Evolutionary conservation across 2,329 filamentous ascomycete genomes (phyloP), one percentile per base, ranked within the genome.

Genomic region (Fusarium chaquense): DNA sequence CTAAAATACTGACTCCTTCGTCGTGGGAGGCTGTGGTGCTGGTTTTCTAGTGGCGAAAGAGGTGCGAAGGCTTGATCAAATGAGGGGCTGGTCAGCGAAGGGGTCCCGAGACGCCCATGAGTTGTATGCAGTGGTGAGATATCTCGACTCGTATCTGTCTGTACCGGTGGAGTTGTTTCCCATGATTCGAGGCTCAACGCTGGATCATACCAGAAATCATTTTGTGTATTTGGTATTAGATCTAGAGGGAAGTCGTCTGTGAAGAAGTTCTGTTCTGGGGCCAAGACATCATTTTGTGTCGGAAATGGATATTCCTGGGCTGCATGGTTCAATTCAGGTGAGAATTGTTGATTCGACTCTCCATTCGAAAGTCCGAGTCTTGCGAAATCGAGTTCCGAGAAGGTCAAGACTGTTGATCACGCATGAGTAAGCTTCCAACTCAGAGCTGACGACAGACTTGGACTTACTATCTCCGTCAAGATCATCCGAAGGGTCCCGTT

Each of bases 321-420:
- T 0, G 24, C 12, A 5, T 7, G 13, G 4, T 32, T 6, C 2
- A 40, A n/a, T 1, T 24, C 5, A 5, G 54, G 4, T 18, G 61
- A 1, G 2, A 28, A 24, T 5, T 10, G 12, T 18, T 26, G 32
- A 18, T 30, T 5, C 1, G 18, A 8, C 1, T 33, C 11, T 7
- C 36, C 41, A 15, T 26, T 57, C 2, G 16, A 35, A 11, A 69
- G 50, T 2, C 65, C 66, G 12, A 69, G 65, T 12, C 66, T 61
- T 5, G 65, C 66, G 12, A 69, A 69, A n/a, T 69, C 66, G 16
- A 69, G 62, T 15, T 69, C 66, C 4, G 66, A 69, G 20, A 69
- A 69, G 2, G 61, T 69, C 55, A 69, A 54, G 26, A 69, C 66
- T 69, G 33, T 47, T 22, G 46, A 3, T 53, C 28, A 18, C 13